Evolutionary conservation across 1,284 basidiomycete species (phyloP), one percentile per base, ranked within the genome.

Genomic region (Ganoderma multipileum): DNA sequence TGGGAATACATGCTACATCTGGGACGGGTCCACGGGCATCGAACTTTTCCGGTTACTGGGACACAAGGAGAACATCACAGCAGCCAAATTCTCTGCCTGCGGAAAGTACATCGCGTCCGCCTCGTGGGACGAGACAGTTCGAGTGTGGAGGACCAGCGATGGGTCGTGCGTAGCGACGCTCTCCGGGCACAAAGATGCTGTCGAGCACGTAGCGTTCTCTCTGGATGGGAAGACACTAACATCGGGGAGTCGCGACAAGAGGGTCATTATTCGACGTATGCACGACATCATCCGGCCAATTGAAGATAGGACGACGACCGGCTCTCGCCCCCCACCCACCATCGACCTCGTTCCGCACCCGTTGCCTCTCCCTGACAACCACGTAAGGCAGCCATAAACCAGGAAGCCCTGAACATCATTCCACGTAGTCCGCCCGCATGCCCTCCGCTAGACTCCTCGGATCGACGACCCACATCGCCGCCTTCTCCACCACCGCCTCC

Each of bases 391-490:
- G 18, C 20, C 38, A 52, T 12, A 44, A 18, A n/a, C 20, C n/a
- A 2, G 3, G 20, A n/a, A 23, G 38, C 38, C 38, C 4, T 39
- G 38, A 26, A 8, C 47, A 14, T 52, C 55, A 66, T 50, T 66
- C 54, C 33, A 33, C 50, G 28, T 63, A 67, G 36, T 85, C 83
- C 36, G 82, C 79, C 63, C 86, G 76, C 89, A 92, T 91, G 6
- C 87, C 87, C 77, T 93, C 92, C 6, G 92, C 90, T 68, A 94
- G 79, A 80, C 91, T 93, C 60, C 91, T 82, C 2, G 92, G 92
- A 70, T 93, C 91, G 0, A 93, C 84, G 20, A 91, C 81, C 92
- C 92, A 94, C 28, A 93, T 79, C 3, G 87, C 89, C 0, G 89
- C 91, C 55, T 75, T 77, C 69, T 73, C 68, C n/a, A 39, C 68